phyloP scores from a whole-genome alignment of 2,329 filamentous ascomycete species.

The Juglanconis oblonga region DNA sequence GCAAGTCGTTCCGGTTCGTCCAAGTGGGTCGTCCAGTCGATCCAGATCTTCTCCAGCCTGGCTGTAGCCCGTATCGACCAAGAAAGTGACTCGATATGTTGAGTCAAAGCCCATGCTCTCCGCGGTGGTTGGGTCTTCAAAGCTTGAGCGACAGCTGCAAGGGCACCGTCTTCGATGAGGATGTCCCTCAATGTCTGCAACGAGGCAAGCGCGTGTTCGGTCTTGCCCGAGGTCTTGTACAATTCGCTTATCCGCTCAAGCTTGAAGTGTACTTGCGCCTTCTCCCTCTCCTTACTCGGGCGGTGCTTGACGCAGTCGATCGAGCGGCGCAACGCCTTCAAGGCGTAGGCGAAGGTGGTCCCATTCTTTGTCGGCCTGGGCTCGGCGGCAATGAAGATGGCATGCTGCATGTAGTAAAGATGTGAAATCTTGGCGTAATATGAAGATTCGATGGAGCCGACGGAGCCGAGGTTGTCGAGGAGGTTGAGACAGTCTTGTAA shows the following conservation, averaged over 20 bases:
- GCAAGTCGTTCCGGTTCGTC: constrained; percentile 51
- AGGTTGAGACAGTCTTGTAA: constrained; percentile 55
- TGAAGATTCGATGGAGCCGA: constrained; percentile 28
- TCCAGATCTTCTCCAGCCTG: constrained; percentile 54
- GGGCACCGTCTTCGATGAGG: constrained; percentile 56
- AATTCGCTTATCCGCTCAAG: constrained; percentile 65
- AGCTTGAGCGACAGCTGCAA: constrained; percentile 49
- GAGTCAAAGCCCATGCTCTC: constrained; percentile 50
- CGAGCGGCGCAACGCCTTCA: constrained; percentile 61
- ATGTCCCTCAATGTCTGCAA: constrained; percentile 60
- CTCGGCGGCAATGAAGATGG: constrained; percentile 35
- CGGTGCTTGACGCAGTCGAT: constrained; percentile 60
- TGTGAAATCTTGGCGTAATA: constrained; percentile 68
- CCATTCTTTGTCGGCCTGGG: constrained; percentile 34
- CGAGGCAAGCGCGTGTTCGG: constrained; percentile 56
- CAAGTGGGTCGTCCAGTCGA: constrained; percentile 55
- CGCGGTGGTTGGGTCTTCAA: constrained; percentile 49
- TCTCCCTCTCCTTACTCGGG: constrained; percentile 51
- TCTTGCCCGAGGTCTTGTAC: constrained; percentile 50
- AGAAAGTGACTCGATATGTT: constrained; percentile 51
- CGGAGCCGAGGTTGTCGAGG: constrained; percentile 49
- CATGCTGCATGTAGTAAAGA: constrained; percentile 65
- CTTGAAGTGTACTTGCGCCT: constrained; percentile 60
- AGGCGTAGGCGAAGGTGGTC: constrained; percentile 24
- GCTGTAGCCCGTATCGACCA: constrained; percentile 59